These are phyloP conservation scores for Drechslerella coelobrocha DNA, from an alignment of 2,329 filamentous ascomycete genomes.

Conservation along the genomic window DNA sequence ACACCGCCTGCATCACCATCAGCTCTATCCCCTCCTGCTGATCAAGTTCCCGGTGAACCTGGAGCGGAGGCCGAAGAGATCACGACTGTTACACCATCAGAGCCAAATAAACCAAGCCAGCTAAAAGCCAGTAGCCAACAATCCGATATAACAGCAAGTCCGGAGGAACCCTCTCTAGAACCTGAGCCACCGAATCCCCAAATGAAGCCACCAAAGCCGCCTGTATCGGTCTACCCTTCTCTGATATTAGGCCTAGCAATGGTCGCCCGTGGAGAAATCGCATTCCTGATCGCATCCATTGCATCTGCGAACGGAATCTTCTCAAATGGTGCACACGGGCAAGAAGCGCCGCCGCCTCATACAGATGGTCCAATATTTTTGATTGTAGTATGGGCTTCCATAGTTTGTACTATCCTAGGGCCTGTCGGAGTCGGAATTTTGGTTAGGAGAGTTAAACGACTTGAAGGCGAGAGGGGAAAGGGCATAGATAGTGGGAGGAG, in stretches of 20 bases:
- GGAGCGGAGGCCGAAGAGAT: neutral
- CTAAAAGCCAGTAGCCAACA: no score
- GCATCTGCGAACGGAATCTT: slow-evolving; percentile 66
- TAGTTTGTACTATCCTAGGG: slow-evolving; percentile 65
- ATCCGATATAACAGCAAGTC: no score
- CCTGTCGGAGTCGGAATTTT: slow-evolving; percentile 63
- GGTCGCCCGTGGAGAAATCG: slow-evolving; percentile 80
- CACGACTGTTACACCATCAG: neutral
- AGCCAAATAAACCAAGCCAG: no score
- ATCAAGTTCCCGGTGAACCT: neutral
- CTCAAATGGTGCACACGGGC: neutral
- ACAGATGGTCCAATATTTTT: slow-evolving; percentile 60
- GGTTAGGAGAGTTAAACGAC: slow-evolving; percentile 56
- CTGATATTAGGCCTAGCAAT: slow-evolving; percentile 70
- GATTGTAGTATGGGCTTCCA: slow-evolving; percentile 65
- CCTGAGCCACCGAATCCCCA: neutral
- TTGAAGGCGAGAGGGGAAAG: slow-evolving; percentile 20
- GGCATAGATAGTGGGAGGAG: neutral
- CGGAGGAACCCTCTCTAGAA: neutral
- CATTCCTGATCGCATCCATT: slow-evolving; percentile 75
- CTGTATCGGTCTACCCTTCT: slow-evolving; percentile 70
- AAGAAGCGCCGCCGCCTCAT: neutral
- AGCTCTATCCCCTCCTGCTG: neutral
- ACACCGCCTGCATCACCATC: slow-evolving; percentile 12
- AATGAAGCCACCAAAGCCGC: slow-evolving; percentile 53